Evolutionary conservation across 768 basidiomycete genomes (phyloP), one percentile per base, ranked within the genome.

Genomic region (Leucocoprinus sp.): DNA sequence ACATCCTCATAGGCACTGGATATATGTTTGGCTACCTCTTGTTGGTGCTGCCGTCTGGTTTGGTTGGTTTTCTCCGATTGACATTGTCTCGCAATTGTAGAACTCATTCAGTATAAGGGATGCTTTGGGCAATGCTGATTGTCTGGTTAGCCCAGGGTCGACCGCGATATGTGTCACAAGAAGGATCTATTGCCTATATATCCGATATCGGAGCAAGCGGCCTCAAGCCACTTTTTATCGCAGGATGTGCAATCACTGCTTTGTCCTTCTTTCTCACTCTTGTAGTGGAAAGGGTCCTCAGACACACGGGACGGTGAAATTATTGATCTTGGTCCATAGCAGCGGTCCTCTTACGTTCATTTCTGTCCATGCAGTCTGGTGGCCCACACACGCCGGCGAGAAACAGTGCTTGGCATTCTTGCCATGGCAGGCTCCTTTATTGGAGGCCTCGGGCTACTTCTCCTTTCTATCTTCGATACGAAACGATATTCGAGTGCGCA

Each of bases 141-240:
- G 77, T 76, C 22, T 89, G 84, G 83, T 68, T 80, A 18, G 76
- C 76, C 7, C 66, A 70, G n/a, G 82, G 83, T 15, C 65, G 73
- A 23, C 82, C 78, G 7, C 68, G 67, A 55, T 80, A 81, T 52
- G 67, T 68, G 12, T 72, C 80, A 11, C 68, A 73, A 58, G 70
- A 78, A 28, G 72, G 72, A 17, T 60, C 60, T 1, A 75, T 86
- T 42, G 76, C 78, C n/a, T 86, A 82, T 60, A 86, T 89, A 38
- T 85, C 83, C 33, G 84, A 89, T 54, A 62, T 88, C 27, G 85
- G 81, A n/a, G 85, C 87, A 15, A 72, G 72, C 52, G 67, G 71
- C 42, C 64, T 89, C 35, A 88, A 89, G 57, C 86, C 87, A 2
- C 69, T 89, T 28, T 90, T 90, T 55, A 66, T 89, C 40, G 66